Evolutionary conservation across 768 basidiomycete species (phyloP).

Genomic region (Kockovaella imperatae): DNA sequence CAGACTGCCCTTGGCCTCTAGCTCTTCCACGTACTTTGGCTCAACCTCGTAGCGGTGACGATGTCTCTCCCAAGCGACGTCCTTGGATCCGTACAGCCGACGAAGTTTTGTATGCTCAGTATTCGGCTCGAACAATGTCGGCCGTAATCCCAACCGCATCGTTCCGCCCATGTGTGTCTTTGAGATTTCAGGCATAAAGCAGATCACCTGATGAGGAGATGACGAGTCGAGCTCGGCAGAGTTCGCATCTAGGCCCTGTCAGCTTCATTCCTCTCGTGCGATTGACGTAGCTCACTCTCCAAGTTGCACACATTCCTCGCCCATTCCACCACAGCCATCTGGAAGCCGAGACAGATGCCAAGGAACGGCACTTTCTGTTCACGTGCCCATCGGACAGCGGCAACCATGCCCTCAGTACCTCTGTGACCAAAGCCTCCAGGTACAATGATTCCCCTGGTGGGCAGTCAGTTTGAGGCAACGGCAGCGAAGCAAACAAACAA

Average conservation of each 20-base stretch:
- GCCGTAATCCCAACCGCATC: slow-evolving; percentile 98
- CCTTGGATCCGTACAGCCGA: slow-evolving; percentile 71
- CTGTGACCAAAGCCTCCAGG: slow-evolving; percentile 92
- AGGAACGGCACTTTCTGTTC: slow-evolving; percentile 92
- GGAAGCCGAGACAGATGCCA: slow-evolving; percentile 96
- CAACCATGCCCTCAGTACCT: slow-evolving; percentile 94
- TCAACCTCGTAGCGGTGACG: slow-evolving; percentile 95
- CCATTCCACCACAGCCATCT: slow-evolving; percentile 93
- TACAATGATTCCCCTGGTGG: slow-evolving; percentile 80
- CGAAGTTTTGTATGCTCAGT: slow-evolving; percentile 61
- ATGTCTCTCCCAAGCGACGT: slow-evolving; percentile 90
- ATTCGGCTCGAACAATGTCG: slow-evolving; percentile 73
- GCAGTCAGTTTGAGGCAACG: not conserved
- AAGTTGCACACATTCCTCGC: slow-evolving; percentile 73
- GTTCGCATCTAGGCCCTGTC: slow-evolving; percentile 56
- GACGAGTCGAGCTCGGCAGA: slow-evolving; percentile 68
- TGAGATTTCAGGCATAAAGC: slow-evolving; percentile 99
- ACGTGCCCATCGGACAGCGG: slow-evolving; percentile 94
- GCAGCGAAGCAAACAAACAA: not conserved
- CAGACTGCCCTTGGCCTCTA: slow-evolving; percentile 63
- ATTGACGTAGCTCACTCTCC: slow-evolving; percentile 49
- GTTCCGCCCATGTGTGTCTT: slow-evolving; percentile 98
- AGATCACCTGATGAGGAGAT: slow-evolving; percentile 60
- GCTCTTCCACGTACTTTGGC: slow-evolving; percentile 67
- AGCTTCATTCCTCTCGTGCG: not conserved